Base-by-base conservation (phyloP, 2,329 filamentous ascomycete genomes). In the Colletotrichum coccodes region DNA sequence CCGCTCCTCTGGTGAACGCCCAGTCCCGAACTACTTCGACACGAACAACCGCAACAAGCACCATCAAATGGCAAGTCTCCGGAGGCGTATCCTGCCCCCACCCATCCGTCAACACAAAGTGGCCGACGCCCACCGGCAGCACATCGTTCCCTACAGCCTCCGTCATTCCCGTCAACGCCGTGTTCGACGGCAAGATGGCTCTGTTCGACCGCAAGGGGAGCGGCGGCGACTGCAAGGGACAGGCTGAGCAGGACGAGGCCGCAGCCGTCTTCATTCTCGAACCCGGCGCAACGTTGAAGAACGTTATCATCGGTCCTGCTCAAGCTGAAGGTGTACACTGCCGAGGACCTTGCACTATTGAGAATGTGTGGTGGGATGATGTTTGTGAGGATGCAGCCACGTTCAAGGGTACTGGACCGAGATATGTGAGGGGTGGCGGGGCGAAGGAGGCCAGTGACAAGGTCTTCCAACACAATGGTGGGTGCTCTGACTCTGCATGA, bases 51-150 rank as follows among this genome's bases (percentile, higher is more conserved):
- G 18, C 50, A 36, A 62, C 60, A 11, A 63, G 52, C 52, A 63
- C 38, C 50, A 38, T 63, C 50, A 63, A 63, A 36, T 63, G 52
- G 60, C 60, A 63, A 47, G 60, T 52, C 50, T 63, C 60, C 16
- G 60, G 60, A 30, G 60, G 60, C 40, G 60, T 63, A 11, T 57
- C 60, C 6, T 63, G 60, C 50, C 52, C 60, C 3, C 60, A 63
- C 40, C 60, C 60, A 6, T 44, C 60, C 4, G 60, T 63, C 38
- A 63, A 63, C 30, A 63, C 60, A 6, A 46, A 59, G 3, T 59
- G 47, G 63, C 56, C 57, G 14, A 61, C 49, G 8, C 49, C 54
- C 7, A 65, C 54, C 3, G 62, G 53, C n/a, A 65, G 61, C 44
- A 59, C 53, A 3, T 64, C 44, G 7, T 64, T 42, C 36, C 53